Evolutionary conservation across 164 flowering plant genomes (phyloP).

Genomic region (Berberis thunbergii): DNA sequence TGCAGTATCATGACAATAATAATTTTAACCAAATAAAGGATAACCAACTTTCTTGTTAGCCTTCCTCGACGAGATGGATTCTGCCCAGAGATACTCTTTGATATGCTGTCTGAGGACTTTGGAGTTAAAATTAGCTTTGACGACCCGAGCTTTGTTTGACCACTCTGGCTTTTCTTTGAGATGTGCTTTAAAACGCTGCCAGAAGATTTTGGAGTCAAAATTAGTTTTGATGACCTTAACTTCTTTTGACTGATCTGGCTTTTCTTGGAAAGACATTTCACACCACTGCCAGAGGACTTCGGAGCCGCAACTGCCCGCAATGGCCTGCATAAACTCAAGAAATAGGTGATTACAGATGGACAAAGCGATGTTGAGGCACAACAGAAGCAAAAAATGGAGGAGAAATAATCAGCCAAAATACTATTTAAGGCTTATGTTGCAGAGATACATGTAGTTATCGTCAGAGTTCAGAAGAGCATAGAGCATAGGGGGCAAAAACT

Average conservation of each 20-base stretch:
- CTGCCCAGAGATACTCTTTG: slow-evolving; percentile 19
- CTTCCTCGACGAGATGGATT: slow-evolving; percentile 35
- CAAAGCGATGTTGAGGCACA: too few relatives aligned
- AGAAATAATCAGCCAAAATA: too few relatives aligned
- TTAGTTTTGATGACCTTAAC: slow-evolving; percentile 7
- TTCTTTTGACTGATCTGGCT: too few relatives aligned
- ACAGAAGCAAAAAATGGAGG: too few relatives aligned
- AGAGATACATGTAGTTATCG: too few relatives aligned
- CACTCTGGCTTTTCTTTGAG: slow-evolving; percentile 18
- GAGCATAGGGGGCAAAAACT: too few relatives aligned
- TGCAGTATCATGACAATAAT: background rate
- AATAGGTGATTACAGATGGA: background rate
- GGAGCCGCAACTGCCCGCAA: slow-evolving; percentile 11
- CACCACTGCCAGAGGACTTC: slow-evolving; percentile 9
- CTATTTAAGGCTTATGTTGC: too few relatives aligned
- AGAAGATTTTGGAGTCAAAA: slow-evolving; percentile 11
- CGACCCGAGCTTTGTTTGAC: slow-evolving; percentile 34
- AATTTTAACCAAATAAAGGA: slow-evolving; percentile 1
- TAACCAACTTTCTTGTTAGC: slow-evolving; percentile 66
- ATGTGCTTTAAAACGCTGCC: slow-evolving; percentile 5
- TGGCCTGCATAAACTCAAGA: slow-evolving; percentile 23
- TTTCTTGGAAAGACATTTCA: background rate
- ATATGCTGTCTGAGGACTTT: slow-evolving; percentile 15
- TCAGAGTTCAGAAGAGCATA: too few relatives aligned
- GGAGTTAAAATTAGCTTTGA: slow-evolving; percentile 13